Conservation (phyloP, 306 rosid genomes). For the Erythrophleum fordii region DNA sequence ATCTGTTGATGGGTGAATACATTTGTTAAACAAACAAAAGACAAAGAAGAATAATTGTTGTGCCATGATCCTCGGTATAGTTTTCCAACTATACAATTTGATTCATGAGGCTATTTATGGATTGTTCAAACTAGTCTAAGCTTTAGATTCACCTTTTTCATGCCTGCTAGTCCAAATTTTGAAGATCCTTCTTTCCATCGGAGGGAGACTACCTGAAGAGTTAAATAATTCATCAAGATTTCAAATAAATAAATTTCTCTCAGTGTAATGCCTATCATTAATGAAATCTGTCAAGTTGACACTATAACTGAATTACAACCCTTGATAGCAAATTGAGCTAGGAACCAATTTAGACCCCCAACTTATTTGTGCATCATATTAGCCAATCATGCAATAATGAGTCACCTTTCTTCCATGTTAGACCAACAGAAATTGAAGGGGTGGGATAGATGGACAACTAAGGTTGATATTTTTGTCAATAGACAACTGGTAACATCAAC, state of each 20-base stretch:
- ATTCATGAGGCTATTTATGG: not conserved
- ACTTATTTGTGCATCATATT: too few species aligned
- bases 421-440: not conserved
- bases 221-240: not conserved
- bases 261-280: not conserved
- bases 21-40: not conserved
- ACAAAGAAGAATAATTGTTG: not conserved
- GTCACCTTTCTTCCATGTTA: not conserved
- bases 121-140: not conserved
- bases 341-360: too few species aligned
- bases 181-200: slow-evolving; percentile 45
- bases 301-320: not conserved
- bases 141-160: slow-evolving; percentile 36
- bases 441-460: not conserved
- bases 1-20: slow-evolving; percentile 17
- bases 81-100: not conserved
- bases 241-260: not conserved
- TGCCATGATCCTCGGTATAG: not conserved
- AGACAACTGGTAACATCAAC: not conserved
- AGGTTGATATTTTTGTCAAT: not conserved
- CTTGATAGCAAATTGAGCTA: too few species aligned
- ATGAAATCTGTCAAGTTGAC: not conserved
- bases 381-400: not conserved
- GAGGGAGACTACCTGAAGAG: slow-evolving; percentile 40
- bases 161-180: slow-evolving; percentile 29